Conservation (phyloP, 2,329 filamentous ascomycete genomes). For the Xylariaceae sp. region DNA sequence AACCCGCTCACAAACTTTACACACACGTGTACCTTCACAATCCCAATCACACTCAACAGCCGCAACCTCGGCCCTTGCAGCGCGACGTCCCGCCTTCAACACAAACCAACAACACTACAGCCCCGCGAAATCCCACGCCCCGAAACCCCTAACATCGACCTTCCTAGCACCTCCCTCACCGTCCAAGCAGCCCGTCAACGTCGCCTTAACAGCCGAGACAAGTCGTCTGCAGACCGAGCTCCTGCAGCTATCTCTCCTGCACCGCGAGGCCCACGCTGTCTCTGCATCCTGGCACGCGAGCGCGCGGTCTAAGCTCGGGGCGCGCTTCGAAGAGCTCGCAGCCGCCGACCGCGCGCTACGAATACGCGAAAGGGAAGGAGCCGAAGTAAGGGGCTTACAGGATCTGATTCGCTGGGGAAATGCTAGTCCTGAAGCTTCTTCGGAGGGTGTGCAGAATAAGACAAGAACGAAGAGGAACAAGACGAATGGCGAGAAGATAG, state of each 20-base stretch:
- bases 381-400: conserved; percentile 58
- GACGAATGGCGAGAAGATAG: conserved; percentile 9
- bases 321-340: conserved; percentile 52
- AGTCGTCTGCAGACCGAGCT: conserved; percentile 68
- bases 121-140: conserved; percentile 64
- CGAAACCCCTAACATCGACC: conserved; percentile 66
- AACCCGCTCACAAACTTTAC: conserved; percentile 35
- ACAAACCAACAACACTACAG: conserved; percentile 73
- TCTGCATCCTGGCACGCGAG: conserved; percentile 61
- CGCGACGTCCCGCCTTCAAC: conserved; percentile 62
- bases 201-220: conserved; percentile 65
- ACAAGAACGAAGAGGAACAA: not conserved
- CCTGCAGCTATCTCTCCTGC: conserved; percentile 69
- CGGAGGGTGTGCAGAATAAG: no score
- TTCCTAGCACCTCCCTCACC: conserved; percentile 67
- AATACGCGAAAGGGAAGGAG: conserved; percentile 49
- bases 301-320: conserved; percentile 56
- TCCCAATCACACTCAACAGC: conserved; percentile 13
- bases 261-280: conserved; percentile 58
- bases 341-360: conserved; percentile 45
- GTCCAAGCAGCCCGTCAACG: conserved; percentile 65
- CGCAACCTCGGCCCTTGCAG: conserved; percentile 29
- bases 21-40: conserved; percentile 27
- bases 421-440: conserved; percentile 27
- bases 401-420: conserved; percentile 60